These are phyloP conservation scores for Pythium angustatum DNA, from an alignment of 352 stramenopile species.

Conservation along the genomic window DNA sequence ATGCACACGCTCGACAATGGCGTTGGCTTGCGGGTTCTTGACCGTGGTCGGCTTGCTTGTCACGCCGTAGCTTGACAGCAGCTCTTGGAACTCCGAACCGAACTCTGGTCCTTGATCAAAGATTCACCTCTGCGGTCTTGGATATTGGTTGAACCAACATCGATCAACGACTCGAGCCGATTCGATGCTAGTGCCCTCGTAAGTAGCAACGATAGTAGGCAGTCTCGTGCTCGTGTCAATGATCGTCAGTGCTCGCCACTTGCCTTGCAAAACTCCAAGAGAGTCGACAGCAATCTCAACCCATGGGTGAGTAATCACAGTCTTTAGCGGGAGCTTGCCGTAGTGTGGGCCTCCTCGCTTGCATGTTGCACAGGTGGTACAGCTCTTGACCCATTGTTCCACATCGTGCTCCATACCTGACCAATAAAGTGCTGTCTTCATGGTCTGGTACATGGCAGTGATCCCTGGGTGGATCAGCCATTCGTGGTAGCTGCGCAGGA, in stretches of 20 bases:
- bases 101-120: background rate
- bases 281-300: background rate
- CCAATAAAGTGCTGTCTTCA: background rate
- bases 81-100: background rate
- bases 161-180: background rate
- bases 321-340: background rate
- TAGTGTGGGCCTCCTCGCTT: background rate
- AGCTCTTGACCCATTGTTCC: too few species aligned
- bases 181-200: background rate
- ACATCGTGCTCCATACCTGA: background rate
- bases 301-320: background rate
- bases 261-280: background rate
- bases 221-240: background rate
- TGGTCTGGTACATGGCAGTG: background rate
- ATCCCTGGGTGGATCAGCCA: slow-evolving; percentile 1
- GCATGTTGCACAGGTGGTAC: background rate
- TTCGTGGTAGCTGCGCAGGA: background rate
- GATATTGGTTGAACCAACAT: background rate
- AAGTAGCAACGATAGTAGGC: background rate
- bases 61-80: background rate
- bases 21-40: slow-evolving; percentile 1
- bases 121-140: background rate
- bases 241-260: background rate
- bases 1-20: background rate
- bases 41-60: background rate